Base-by-base conservation (phyloP, 495 filamentous ascomycete genomes). In the Tuber borchii region DNA sequence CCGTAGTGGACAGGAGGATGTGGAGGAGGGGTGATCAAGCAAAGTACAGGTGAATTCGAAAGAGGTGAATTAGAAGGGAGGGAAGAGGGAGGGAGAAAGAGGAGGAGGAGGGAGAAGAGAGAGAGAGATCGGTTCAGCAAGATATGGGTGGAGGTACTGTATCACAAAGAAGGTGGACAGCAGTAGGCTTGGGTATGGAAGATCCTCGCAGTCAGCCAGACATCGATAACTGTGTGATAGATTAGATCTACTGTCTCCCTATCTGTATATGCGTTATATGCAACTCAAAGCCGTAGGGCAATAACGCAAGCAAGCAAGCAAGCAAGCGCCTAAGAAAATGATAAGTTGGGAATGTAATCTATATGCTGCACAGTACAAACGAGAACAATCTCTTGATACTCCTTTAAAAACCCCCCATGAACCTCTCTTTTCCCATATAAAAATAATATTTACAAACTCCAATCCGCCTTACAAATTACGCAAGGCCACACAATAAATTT, bases 41-140 rank as follows among this genome's bases (percentile, higher is more conserved):
- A 40, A 31, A 31, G 56, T 0, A 34, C 56, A 65, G 56, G 26
- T 34, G 56, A 34, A 65, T 65, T 34, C 56, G 77, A 69, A 56
- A 14, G 43, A 56, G 17, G 76, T 42, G 70, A 44, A 48, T 76
- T 70, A 68, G 44, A 40, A 51, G 56, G 45, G 70, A 71, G 34
- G 70, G 70, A 16, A 14, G 51, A 31, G n/a, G n/a, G 51, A 10
- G 72, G 37, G 68, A 69, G 69, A 39, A 40, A 39, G 42, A n/a
- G 31, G n/a, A 69, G 48, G 26, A 6, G 19, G 39, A 68, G 39
- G 22, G 40, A 48, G 7, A 43, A 42, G 48, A 22, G 34, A 70
- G 26, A 48, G 22, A 14, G 45, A 43, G 73, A 40, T n/a, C 16
- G 26, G 42, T 34, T 34, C 56, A 65, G 56, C 31, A 34, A 19